A percentile compares a stretch with the other conserved stretches of the same genome.
Conservation (phyloP, 495 filamentous ascomycete genomes). For the Lasiosphaeriaceae sp. region DNA sequence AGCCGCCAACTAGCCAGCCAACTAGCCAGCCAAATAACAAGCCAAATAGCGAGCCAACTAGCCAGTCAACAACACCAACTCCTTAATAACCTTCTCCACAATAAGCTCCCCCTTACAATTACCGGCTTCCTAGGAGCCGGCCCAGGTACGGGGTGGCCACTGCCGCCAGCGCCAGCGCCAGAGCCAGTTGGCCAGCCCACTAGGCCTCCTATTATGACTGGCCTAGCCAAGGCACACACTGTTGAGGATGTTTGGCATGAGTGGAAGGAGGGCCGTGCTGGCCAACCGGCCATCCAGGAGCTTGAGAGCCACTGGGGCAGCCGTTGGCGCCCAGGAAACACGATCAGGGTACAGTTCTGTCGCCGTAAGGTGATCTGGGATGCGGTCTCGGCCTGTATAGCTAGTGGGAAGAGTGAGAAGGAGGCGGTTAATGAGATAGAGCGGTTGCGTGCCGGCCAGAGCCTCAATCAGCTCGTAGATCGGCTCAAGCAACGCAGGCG, state of each 20-base stretch:
- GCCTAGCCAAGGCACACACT: background rate
- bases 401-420: background rate
- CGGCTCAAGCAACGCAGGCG: background rate
- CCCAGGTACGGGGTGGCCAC: no score
- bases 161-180: no score
- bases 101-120: no score
- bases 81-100: no score
- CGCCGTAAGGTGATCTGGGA: background rate
- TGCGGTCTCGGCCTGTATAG: background rate
- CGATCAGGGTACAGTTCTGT: background rate
- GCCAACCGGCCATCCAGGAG: background rate
- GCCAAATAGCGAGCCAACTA: background rate
- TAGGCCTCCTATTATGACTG: background rate
- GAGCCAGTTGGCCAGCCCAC: no score
- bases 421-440: background rate
- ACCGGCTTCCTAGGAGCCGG: no score
- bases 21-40: background rate
- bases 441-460: background rate
- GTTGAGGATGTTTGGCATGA: background rate
- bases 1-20: background rate
- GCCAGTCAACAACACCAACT: no score
- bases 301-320: background rate
- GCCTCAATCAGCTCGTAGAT: background rate
- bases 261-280: background rate
- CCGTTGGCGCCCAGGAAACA: background rate